phyloP scores from a whole-genome alignment of 768 basidiomycete genomes.

The Tylopilus balloui region DNA sequence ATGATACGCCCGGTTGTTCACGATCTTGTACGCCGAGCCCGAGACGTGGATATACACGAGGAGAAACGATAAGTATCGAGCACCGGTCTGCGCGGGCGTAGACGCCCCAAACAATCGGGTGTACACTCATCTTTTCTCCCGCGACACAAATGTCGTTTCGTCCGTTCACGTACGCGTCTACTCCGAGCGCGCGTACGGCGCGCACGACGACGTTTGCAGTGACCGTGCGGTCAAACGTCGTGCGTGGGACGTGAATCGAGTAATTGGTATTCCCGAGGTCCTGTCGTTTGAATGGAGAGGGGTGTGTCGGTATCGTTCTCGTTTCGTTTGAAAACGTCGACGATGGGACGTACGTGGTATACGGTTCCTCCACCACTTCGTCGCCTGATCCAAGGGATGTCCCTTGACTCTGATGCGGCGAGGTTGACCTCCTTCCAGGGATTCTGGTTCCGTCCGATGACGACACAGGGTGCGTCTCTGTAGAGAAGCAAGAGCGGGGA shows the following conservation, averaged over 20 bases:
- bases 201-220: constrained; percentile 75
- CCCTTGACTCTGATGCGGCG: constrained; percentile 42
- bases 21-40: constrained; percentile 96
- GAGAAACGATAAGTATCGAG: constrained; percentile 2
- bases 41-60: constrained; percentile 61
- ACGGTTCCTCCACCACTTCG: constrained; percentile 94
- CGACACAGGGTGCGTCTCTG: constrained; percentile 81
- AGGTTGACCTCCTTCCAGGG: constrained; percentile 98
- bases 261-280: constrained; percentile 97
- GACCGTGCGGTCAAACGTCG: constrained; percentile 69
- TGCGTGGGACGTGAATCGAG: constrained; percentile 84
- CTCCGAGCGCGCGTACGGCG: constrained; percentile 71
- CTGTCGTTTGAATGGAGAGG: constrained; percentile 38
- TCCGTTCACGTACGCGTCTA: constrained; percentile 79
- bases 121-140: constrained; percentile 76
- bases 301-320: not conserved
- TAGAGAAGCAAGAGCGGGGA: constrained; percentile 82
- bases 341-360: constrained; percentile 68
- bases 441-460: constrained; percentile 95
- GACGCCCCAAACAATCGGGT: not conserved
- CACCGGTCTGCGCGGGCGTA: not conserved
- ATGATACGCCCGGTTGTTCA: constrained; percentile 86
- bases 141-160: constrained; percentile 89
- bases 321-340: not conserved
- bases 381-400: constrained; percentile 75